Percentiles rank a stretch among this genome's conserved stretches.
Conservation (phyloP, 345 rosid species). For the Populus nigra region DNA sequence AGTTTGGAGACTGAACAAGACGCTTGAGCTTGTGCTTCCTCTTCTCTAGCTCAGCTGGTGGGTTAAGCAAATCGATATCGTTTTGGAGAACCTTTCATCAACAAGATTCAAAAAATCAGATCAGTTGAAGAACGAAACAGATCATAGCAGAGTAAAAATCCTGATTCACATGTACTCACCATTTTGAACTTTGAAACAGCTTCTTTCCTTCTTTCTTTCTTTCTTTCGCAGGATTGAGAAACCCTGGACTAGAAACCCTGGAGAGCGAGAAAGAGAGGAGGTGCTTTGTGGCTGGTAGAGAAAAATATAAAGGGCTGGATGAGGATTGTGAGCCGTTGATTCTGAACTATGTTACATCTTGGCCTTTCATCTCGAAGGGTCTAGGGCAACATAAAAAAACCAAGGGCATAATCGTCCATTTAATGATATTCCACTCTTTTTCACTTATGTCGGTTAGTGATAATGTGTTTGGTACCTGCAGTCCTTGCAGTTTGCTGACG, state of each 20-base stretch:
- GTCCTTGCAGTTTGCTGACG: not conserved
- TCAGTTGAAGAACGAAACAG: not conserved
- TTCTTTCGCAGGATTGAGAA: not conserved
- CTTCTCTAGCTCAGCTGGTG: conserved; percentile 19
- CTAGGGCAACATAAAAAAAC: not conserved
- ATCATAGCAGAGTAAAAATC: not conserved
- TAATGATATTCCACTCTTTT: not conserved
- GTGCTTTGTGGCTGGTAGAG: not conserved
- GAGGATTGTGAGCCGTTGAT: not conserved
- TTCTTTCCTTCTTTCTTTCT: not conserved
- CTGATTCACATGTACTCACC: not conserved
- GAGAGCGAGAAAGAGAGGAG: not conserved
- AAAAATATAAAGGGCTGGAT: not conserved
- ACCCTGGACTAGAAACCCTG: not conserved
- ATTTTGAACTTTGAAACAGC: not conserved
- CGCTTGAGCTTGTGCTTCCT: conserved; percentile 27
- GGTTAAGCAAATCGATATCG: conserved; percentile 18
- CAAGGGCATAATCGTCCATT: not conserved
- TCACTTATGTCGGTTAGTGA: not conserved
- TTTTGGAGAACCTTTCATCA: conserved; percentile 11
- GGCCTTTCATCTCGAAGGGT: conserved; percentile 1
- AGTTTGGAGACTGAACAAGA: conserved; percentile 18
- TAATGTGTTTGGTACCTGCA: not conserved
- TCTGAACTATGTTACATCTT: not conserved
- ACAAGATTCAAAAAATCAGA: not conserved